These are phyloP conservation scores for Malbranchea zuffiana DNA, from an alignment of 2,329 filamentous ascomycete species.

Conservation along the genomic window DNA sequence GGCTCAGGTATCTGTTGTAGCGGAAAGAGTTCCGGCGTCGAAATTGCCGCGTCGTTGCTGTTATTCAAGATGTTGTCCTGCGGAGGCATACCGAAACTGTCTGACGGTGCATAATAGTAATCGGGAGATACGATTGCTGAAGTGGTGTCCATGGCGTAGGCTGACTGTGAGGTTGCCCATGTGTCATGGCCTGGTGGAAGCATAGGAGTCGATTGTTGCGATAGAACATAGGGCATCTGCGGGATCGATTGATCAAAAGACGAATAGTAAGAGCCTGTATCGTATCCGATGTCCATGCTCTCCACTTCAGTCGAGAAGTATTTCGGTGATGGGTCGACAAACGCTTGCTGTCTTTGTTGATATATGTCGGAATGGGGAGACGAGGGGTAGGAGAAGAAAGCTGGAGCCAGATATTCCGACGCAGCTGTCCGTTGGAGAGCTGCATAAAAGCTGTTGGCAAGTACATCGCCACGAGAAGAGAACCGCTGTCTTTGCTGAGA, in stretches of 20 bases:
- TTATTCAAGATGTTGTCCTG: not conserved
- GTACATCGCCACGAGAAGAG: conserved; percentile 4
- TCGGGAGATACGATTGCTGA: conserved; percentile 5
- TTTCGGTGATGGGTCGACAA: not conserved
- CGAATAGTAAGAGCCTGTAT: not conserved
- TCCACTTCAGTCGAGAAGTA: not conserved
- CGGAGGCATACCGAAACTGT: conserved; percentile 2
- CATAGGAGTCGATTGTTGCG: conserved; percentile 3
- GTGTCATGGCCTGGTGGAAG: too few relatives aligned
- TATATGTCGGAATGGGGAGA: too few relatives aligned
- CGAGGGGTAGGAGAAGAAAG: not conserved
- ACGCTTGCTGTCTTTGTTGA: too few relatives aligned
- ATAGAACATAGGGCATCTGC: not conserved
- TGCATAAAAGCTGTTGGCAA: conserved; percentile 7
- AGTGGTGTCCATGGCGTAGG: too few relatives aligned
- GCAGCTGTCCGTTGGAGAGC: conserved; percentile 7
- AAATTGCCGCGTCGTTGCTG: conserved; percentile 18
- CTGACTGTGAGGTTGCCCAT: too few relatives aligned
- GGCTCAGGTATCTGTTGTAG: conserved; percentile 25
- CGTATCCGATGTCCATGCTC: not conserved
- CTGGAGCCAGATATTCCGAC: not conserved
- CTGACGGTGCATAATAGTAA: conserved; percentile 3
- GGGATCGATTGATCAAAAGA: not conserved
- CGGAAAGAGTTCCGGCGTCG: conserved; percentile 31
- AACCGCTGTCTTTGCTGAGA: conserved; percentile 1